Evolutionary conservation across 192 early-diverging fungal species (phyloP), one percentile per base, ranked within the genome.

Genomic region (Chytriomyces hyalinus): DNA sequence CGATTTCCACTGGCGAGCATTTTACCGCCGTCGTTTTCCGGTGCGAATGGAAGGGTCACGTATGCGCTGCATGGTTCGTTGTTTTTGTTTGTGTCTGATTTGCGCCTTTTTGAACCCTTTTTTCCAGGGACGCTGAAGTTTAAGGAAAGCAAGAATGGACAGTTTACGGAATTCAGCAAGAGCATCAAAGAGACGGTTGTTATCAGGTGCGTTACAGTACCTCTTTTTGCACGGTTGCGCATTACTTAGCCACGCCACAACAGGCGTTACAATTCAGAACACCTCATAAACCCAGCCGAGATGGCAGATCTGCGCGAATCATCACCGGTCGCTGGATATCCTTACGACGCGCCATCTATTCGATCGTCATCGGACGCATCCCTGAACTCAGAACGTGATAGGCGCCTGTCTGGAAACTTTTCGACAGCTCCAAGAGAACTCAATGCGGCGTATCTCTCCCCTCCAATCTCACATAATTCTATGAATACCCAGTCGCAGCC

Each of bases 11-110:
- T 76, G 15, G 47, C 61, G 4, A 24, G 7, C n/a, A 67, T 66
- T 28, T 51, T 76, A 46, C 74, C 74, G 47, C 74, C 74, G 10
- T 66, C 63, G 0, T 76, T 76, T 45, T 17, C 22, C 48, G 64
- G 64, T 24, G 11, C 13, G 15, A 45, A 65, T 6, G 62, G 63
- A 7, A 7, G n/a, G 8, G 65, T 76, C 50, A 7, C 62, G 1
- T 76, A 76, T 36, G 26, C 26, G 10, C 46, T 76, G 48, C 8
- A 46, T 47, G 74, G 74, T 76, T 11, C 51, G 44, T 20, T 7
- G 46, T 64, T 9, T 49, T 45, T 47, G 10, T 8, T 9, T 1
- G 57, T 51, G 13, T 11, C 53, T 20, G 65, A n/a, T 53, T 50
- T 70, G 6, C 49, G 8, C 28, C 20, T 51, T 22, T 36, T 0